A percentile compares a stretch with the other conserved stretches of the same genome.
Evolutionary conservation across 176 grass and related monocot genomes (phyloP).

Genomic region (Raddia guianensis): DNA sequence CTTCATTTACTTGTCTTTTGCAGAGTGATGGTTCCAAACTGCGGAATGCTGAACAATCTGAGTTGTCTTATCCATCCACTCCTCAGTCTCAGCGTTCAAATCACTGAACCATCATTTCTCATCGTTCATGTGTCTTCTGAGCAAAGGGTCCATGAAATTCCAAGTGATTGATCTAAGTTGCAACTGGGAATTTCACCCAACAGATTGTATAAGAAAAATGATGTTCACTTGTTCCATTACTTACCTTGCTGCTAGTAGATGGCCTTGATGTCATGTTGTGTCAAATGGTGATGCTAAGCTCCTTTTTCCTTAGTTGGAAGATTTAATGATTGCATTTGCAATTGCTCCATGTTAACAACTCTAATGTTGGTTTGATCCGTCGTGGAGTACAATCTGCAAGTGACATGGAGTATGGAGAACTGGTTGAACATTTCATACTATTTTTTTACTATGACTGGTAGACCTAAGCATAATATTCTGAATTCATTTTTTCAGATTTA

Average conservation of each 20-base stretch:
- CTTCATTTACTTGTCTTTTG: conserved; percentile 35
- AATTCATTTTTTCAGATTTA: background rate
- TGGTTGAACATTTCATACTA: background rate
- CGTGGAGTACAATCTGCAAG: background rate
- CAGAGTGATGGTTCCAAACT: conserved; percentile 57
- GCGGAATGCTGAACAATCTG: conserved; percentile 53
- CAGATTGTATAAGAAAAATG: conserved; percentile 6
- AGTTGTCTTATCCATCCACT: conserved; percentile 52
- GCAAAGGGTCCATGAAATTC: conserved; percentile 15
- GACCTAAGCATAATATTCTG: background rate
- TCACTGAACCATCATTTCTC: conserved; percentile 33
- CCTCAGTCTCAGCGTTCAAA: conserved; percentile 52
- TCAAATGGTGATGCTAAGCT: conserved; percentile 15
- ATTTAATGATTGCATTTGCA: background rate
- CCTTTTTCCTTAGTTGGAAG: background rate
- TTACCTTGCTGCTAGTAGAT: background rate
- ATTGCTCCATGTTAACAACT: conserved; percentile 17
- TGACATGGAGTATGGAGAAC: background rate
- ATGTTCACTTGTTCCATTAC: background rate
- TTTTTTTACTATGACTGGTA: background rate
- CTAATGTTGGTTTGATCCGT: background rate
- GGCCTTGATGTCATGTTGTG: conserved; percentile 3
- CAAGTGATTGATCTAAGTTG: background rate
- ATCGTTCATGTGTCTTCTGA: background rate
- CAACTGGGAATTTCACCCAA: background rate